Percentiles rank a stretch among this genome's conserved stretches.
These are phyloP conservation scores for Arthrobotrys sinensis DNA, from an alignment of 2,329 filamentous ascomycete genomes.

Conservation along the genomic window DNA sequence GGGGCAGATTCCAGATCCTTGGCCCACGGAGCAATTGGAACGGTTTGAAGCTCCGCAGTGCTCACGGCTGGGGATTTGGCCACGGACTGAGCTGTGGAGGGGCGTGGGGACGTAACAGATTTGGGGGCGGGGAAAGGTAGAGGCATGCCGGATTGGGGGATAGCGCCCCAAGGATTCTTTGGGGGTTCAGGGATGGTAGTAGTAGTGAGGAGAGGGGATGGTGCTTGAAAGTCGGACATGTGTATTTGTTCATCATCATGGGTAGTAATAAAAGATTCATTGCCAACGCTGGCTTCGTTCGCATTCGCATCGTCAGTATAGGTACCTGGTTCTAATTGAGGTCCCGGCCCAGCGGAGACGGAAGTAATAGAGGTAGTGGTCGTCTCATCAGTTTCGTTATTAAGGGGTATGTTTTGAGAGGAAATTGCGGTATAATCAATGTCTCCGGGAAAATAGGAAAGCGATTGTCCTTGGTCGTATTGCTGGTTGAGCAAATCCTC, in stretches of 20 bases:
- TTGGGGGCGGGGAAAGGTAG: conserved; percentile 55
- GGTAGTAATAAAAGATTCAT: conserved; percentile 54
- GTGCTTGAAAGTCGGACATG: conserved; percentile 18
- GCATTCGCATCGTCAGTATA: conserved; percentile 56
- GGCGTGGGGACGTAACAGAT: conserved; percentile 49
- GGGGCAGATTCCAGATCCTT: conserved; percentile 80
- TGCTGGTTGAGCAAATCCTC: conserved; percentile 65
- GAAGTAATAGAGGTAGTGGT: conserved; percentile 28
- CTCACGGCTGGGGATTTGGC: conserved; percentile 49
- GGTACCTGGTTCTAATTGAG: conserved; percentile 49
- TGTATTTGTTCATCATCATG: conserved; percentile 39
- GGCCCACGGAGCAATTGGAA: conserved; percentile 93
- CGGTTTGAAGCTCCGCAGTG: conserved; percentile 74
- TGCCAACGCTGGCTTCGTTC: conserved; percentile 47
- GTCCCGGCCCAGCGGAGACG: conserved; percentile 49
- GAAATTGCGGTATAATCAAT: conserved; percentile 30
- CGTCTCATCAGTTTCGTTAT: conserved; percentile 47
- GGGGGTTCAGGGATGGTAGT: conserved; percentile 26
- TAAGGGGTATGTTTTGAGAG: conserved; percentile 5
- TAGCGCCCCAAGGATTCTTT: conserved; percentile 46
- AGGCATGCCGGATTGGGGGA: conserved; percentile 53
- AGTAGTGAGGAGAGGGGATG: conserved; percentile 9
- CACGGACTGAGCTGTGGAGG: conserved; percentile 53
- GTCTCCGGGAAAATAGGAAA: conserved; percentile 45
- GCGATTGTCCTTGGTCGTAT: conserved; percentile 62